Base-by-base conservation (phyloP, 2,329 filamentous ascomycete genomes). In the Exserohilum turcica region DNA sequence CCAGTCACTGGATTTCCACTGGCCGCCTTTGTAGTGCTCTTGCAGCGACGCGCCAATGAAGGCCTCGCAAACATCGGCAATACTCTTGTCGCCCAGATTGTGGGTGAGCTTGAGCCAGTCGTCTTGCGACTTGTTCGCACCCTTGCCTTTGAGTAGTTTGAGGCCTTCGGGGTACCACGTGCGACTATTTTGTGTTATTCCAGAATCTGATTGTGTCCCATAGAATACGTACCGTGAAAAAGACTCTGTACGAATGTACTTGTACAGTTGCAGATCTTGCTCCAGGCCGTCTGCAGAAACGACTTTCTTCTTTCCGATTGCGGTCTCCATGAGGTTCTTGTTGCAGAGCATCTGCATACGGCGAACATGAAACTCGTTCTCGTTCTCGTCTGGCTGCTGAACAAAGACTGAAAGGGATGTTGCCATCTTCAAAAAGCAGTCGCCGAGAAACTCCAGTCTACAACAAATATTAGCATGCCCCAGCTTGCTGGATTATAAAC, bases 331-430 rank as follows among this genome's bases (percentile, higher is more conserved):
- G 0, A 99, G 80, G 60, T 96, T 97, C 61, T 88, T 84, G 74
- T 99, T 99, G 82, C 91, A 96, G 13, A 97, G 82, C 65, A 97
- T 82, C 16, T 88, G 70, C 93, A 97, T 97, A 13, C 94, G 87
- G 63, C 91, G 87, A 6, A 96, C 90, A 67, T 99, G 94, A 63
- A 90, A 94, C 50, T 90, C 86, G 43, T 87, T 95, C 68, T 99
- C 94, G 60, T 91, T 86, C 56, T 89, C 85, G 42, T 89, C 84
- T 0, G 91, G 91, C 16, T 89, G 86, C 24, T 86, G 82, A 0
- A 88, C 88, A 69, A 89, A 97, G 0, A 96, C 80, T 0, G 92
- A 87, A 47, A 99, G 92, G 0, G 92, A 93, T 0, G 93, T 97
- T 9, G 90, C 91, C 87, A 97, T 93, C 75, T 99, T 99, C 54